Conservation (phyloP, 1,284 basidiomycete species). For the Lentinus polychrous region DNA sequence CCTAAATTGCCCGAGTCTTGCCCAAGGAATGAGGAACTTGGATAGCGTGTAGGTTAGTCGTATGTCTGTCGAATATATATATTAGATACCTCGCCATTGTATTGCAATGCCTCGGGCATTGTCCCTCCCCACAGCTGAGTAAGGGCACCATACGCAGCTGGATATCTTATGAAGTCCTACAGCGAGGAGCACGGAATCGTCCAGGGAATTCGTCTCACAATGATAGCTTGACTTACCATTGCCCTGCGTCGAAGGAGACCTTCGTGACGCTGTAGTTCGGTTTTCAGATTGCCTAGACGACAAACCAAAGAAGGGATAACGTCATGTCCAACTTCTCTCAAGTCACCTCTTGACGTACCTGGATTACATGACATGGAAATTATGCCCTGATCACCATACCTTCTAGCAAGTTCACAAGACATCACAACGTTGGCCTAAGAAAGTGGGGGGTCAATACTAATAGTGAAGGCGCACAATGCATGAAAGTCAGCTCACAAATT, state of each 20-base stretch:
- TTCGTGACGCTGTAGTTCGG: conserved; percentile 13
- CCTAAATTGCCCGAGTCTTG: conserved; percentile 28
- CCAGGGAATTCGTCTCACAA: too few species aligned
- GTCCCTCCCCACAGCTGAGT: conserved; percentile 21
- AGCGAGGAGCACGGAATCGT: too few species aligned
- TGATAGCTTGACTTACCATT: too few species aligned
- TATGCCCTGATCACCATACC: conserved; percentile 25
- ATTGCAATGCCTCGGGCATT: conserved; percentile 9
- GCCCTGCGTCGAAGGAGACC: too few species aligned
- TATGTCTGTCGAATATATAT: not conserved
- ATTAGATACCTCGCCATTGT: conserved; percentile 9
- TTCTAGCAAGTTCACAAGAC: conserved; percentile 26
- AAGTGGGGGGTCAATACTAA: not conserved
- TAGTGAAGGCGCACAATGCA: not conserved
- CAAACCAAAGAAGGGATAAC: too few species aligned
- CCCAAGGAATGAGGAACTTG: conserved; percentile 44
- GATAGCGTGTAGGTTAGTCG: not conserved
- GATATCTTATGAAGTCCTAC: conserved; percentile 10
- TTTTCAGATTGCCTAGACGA: conserved; percentile 16
- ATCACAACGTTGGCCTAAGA: conserved; percentile 30
- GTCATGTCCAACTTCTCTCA: too few species aligned
- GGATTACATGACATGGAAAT: conserved; percentile 34
- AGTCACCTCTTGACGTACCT: conserved; percentile 20
- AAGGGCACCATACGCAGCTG: conserved; percentile 16
- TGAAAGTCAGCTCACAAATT: conserved; percentile 26